Conservation (phyloP, 495 filamentous ascomycete genomes). For the Penicillium diatomitis region DNA sequence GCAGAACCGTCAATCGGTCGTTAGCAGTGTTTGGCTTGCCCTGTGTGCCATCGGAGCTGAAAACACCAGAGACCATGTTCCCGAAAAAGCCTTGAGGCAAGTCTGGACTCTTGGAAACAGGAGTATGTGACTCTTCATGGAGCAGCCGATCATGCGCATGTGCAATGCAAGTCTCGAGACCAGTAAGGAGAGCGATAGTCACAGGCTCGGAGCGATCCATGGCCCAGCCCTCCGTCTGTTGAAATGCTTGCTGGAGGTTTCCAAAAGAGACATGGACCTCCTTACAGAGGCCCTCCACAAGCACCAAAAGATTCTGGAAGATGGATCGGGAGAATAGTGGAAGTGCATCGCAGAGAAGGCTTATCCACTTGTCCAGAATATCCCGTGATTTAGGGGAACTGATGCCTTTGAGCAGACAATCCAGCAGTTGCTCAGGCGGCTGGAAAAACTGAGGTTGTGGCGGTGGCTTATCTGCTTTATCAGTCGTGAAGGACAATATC, state of each 20-base stretch:
- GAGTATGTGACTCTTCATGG: constrained; percentile 59
- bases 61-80: constrained; percentile 92
- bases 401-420: constrained; percentile 76
- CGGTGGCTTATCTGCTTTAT: constrained; percentile 33
- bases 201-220: constrained; percentile 37
- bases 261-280: constrained; percentile 65
- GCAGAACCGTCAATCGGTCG: constrained; percentile 79
- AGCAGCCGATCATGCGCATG: constrained; percentile 77
- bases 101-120: constrained; percentile 66
- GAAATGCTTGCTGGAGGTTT: constrained; percentile 42
- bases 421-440: constrained; percentile 68
- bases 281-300: constrained; percentile 80
- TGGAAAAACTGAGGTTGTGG: constrained; percentile 25
- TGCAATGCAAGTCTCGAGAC: constrained; percentile 82
- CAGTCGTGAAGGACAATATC: constrained; percentile 39
- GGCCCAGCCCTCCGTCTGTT: constrained; percentile 34
- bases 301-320: constrained; percentile 80
- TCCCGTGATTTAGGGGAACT: constrained; percentile 62
- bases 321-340: constrained; percentile 73
- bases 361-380: constrained; percentile 84
- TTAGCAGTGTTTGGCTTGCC: constrained; percentile 75
- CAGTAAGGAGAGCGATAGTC: constrained; percentile 70
- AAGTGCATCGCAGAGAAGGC: constrained; percentile 74
- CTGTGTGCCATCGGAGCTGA: constrained; percentile 68
- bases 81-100: constrained; percentile 89